These are phyloP conservation scores for Diutina rugosa DNA, from an alignment of 1,139 yeast genomes.

Conservation along the genomic window DNA sequence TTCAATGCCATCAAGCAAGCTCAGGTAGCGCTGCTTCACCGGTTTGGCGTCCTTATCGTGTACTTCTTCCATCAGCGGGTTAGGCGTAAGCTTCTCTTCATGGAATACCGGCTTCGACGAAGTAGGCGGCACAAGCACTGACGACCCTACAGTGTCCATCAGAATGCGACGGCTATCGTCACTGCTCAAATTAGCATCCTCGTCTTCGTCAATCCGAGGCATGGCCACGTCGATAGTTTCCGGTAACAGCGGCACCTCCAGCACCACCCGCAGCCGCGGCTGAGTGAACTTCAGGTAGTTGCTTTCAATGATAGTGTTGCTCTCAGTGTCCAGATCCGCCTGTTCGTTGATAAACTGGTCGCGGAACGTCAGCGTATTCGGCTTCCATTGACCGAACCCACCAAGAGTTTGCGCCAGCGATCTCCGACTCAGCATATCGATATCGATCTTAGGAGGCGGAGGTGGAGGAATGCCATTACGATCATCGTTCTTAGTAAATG, in stretches of 20 bases:
- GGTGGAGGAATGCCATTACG: background rate
- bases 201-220: constrained; percentile 1
- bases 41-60: background rate
- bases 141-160: background rate
- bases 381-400: background rate
- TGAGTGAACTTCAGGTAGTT: background rate
- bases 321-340: background rate
- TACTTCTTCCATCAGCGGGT: background rate
- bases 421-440: background rate
- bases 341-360: background rate
- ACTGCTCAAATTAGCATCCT: background rate
- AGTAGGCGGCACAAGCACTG: background rate
- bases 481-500: background rate
- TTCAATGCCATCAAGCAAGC: background rate
- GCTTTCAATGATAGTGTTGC: background rate
- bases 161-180: background rate
- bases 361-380: background rate
- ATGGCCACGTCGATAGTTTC: constrained; percentile 2
- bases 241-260: background rate
- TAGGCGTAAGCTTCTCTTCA: background rate
- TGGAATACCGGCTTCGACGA: background rate
- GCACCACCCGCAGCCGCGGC: background rate
- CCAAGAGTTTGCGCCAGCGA: background rate
- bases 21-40: background rate
- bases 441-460: background rate